A percentile compares a stretch with the other conserved stretches of the same genome.
Evolutionary conservation across 345 rosid genomes (phyloP).

Genomic region (Alliaria petiolata): DNA sequence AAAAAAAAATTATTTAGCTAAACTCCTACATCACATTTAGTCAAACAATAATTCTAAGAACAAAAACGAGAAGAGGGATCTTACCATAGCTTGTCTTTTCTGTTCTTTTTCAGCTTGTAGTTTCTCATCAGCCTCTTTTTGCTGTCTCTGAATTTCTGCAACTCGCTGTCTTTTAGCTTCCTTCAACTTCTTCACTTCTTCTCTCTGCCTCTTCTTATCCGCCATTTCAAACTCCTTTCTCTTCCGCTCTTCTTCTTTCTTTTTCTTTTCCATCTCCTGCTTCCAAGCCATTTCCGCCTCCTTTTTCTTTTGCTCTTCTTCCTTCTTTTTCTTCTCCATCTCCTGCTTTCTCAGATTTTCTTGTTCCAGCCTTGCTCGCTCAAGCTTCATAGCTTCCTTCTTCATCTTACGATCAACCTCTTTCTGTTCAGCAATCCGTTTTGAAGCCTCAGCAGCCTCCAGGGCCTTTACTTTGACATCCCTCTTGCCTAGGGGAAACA

Average conservation of each 20-base stretch:
- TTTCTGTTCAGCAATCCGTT: slow-evolving; percentile 73
- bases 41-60: neutral
- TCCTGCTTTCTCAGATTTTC: slow-evolving; percentile 61
- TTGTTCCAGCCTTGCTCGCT: slow-evolving; percentile 72
- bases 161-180: slow-evolving; percentile 66
- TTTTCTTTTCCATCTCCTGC: slow-evolving; percentile 80
- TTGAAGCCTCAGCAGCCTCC: slow-evolving; percentile 86
- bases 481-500: slow-evolving; percentile 62
- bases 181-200: slow-evolving; percentile 38
- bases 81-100: slow-evolving; percentile 44
- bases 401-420: slow-evolving; percentile 80
- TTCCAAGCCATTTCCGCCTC: slow-evolving; percentile 68
- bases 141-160: slow-evolving; percentile 53
- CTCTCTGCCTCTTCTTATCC: slow-evolving; percentile 55
- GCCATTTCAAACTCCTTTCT: slow-evolving; percentile 41
- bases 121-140: slow-evolving; percentile 41
- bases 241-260: slow-evolving; percentile 68
- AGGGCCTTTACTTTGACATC: slow-evolving; percentile 86
- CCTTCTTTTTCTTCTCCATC: slow-evolving; percentile 69
- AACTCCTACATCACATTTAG: neutral
- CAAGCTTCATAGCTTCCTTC: slow-evolving; percentile 77
- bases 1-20: neutral
- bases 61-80: slow-evolving; percentile 24
- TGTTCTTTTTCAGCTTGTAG: slow-evolving; percentile 40
- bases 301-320: slow-evolving; percentile 71